Conservation (phyloP, 2,329 filamentous ascomycete species). For the Biscogniauxia sp. region DNA sequence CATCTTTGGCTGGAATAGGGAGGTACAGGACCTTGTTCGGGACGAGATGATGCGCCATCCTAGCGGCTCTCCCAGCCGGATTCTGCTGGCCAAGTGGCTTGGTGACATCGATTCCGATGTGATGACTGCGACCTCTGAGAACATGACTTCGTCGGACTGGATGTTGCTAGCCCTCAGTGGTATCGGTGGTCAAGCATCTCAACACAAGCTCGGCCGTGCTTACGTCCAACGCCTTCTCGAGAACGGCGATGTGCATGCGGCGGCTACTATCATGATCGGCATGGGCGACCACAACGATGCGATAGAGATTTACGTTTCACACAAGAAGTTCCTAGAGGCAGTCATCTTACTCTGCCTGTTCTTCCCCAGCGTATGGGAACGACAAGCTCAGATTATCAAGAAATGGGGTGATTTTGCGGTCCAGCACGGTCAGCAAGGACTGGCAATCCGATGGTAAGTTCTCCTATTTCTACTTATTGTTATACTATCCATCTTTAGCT, state of each 20-base stretch:
- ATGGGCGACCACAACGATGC: slow-evolving; percentile 92
- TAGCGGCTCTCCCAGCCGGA: slow-evolving; percentile 69
- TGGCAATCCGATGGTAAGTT: slow-evolving; percentile 76
- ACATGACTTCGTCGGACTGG: slow-evolving; percentile 95
- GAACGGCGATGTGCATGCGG: slow-evolving; percentile 85
- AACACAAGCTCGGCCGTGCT: slow-evolving; percentile 85
- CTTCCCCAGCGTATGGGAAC: slow-evolving; percentile 84
- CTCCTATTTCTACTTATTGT: background rate
- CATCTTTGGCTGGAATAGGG: slow-evolving; percentile 92
- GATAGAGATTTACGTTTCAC: slow-evolving; percentile 92
- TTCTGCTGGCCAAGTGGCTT: slow-evolving; percentile 89
- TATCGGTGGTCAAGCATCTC: slow-evolving; percentile 73
- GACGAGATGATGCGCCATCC: slow-evolving; percentile 80
- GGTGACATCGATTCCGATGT: slow-evolving; percentile 80
- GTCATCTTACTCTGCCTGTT: slow-evolving; percentile 81
- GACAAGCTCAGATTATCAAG: slow-evolving; percentile 80
- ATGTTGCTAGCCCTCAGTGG: slow-evolving; percentile 91
- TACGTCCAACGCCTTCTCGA: slow-evolving; percentile 90
- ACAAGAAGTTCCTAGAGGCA: slow-evolving; percentile 89
- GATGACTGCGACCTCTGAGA: slow-evolving; percentile 75
- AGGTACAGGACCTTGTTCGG: slow-evolving; percentile 74
- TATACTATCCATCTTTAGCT: slow-evolving; percentile 6
- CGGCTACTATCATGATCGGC: slow-evolving; percentile 87
- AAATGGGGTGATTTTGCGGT: slow-evolving; percentile 96
- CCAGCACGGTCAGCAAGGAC: slow-evolving; percentile 79